These are phyloP conservation scores for Nowakowskiella sp. DNA, from an alignment of 192 early-diverging fungal species.

Conservation along the genomic window DNA sequence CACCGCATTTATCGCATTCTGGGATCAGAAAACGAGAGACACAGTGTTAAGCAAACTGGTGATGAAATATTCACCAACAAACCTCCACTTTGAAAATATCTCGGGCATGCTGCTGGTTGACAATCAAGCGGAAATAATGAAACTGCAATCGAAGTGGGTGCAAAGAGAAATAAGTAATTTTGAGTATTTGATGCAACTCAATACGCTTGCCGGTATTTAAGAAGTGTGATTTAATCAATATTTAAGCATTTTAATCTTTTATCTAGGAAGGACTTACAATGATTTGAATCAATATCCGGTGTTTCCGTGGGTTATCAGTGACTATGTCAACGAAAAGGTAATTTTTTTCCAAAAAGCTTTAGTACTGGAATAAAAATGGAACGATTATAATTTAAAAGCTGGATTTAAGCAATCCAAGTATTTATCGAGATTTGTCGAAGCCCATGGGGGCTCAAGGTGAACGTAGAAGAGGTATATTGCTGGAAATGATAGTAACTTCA, in stretches of 20 bases:
- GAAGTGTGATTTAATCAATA: constrained; percentile 4
- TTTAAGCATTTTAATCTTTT: background rate
- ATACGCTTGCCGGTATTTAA: constrained; percentile 82
- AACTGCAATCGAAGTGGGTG: constrained; percentile 68
- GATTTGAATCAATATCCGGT: constrained; percentile 96
- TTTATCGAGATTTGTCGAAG: constrained; percentile 82
- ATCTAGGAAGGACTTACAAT: constrained; percentile 27
- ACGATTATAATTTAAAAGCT: constrained; percentile 41
- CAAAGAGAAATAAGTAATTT: constrained; percentile 84
- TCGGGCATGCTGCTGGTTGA: constrained; percentile 41
- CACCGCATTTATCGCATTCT: constrained; percentile 59
- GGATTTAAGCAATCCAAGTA: constrained; percentile 64
- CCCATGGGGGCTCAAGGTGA: constrained; percentile 83
- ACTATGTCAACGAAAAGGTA: constrained; percentile 63
- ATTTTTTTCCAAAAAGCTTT: background rate
- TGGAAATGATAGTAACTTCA: constrained; percentile 14
- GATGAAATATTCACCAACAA: constrained; percentile 39
- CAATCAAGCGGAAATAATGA: too few relatives aligned
- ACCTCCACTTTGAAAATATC: too few relatives aligned
- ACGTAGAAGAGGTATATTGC: constrained; percentile 40
- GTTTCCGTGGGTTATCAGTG: constrained; percentile 86
- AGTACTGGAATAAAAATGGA: constrained; percentile 4
- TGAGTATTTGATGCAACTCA: constrained; percentile 91
- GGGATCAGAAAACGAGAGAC: constrained; percentile 50
- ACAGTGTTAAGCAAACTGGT: constrained; percentile 54